Evolutionary conservation across 495 filamentous ascomycete genomes (phyloP).

Genomic region (Viridothelium virens): DNA sequence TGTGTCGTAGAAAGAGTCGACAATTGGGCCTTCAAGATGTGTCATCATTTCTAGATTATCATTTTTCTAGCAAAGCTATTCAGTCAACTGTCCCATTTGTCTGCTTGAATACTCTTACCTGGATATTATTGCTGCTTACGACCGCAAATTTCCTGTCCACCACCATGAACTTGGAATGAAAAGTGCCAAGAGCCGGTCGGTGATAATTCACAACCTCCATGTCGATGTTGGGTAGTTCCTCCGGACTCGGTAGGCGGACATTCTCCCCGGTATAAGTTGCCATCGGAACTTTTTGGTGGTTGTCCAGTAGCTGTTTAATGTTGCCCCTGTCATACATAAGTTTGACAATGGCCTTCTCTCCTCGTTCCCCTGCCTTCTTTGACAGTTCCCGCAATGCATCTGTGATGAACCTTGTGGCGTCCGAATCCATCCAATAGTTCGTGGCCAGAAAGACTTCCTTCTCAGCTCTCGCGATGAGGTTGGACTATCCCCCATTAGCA

Average conservation of each 20-base stretch:
- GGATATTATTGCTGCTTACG: conserved; percentile 68
- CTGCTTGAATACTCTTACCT: conserved; percentile 17
- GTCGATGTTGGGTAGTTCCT: conserved; percentile 63
- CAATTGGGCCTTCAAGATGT: conserved; percentile 68
- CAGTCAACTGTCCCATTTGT: neutral
- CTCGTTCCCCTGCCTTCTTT: conserved; percentile 51
- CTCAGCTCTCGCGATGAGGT: conserved; percentile 64
- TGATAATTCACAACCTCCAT: conserved; percentile 70
- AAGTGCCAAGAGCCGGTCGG: conserved; percentile 62
- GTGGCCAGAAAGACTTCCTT: conserved; percentile 66
- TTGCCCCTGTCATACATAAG: conserved; percentile 68
- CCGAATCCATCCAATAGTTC: conserved; percentile 65
- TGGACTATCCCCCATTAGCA: conserved; percentile 37
- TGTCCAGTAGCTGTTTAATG: conserved; percentile 54
- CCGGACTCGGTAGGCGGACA: conserved; percentile 50
- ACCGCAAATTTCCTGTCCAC: conserved; percentile 62
- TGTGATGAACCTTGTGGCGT: conserved; percentile 56
- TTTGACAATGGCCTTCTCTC: conserved; percentile 56
- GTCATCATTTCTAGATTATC: conserved; percentile 55
- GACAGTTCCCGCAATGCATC: conserved; percentile 64
- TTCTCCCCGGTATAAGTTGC: conserved; percentile 49
- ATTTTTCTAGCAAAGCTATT: conserved; percentile 26
- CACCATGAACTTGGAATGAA: conserved; percentile 70
- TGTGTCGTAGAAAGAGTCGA: conserved; percentile 66
- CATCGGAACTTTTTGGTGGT: conserved; percentile 51